Conservation (phyloP, 345 rosid species). For the Eucalyptus pauciflora region DNA sequence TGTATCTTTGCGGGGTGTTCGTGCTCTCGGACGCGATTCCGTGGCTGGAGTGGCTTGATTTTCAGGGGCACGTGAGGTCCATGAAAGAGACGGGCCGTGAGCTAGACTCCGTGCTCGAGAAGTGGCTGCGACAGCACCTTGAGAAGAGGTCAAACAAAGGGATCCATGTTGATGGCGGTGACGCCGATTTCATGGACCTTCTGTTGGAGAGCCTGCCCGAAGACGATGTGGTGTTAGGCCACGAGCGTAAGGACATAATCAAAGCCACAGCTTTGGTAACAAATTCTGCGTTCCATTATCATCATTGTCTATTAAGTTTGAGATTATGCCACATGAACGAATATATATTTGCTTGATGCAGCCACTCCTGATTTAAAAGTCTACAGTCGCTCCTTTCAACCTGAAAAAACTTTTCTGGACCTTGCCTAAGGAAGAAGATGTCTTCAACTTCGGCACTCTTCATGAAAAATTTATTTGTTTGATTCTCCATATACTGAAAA, state of each 20-base stretch:
- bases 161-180: neutral
- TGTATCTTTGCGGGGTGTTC: neutral
- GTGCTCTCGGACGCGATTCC: constrained; percentile 5
- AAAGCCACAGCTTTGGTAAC: constrained; percentile 11
- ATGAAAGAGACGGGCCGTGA: constrained; percentile 1
- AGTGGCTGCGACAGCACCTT: constrained; percentile 1
- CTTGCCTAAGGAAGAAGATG: neutral
- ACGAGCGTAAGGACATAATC: neutral
- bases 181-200: neutral
- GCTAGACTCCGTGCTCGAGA: neutral
- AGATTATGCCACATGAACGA: neutral
- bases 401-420: neutral
- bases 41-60: neutral
- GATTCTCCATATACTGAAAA: neutral
- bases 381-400: neutral
- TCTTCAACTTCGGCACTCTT: neutral
- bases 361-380: neutral
- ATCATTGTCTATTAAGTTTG: neutral
- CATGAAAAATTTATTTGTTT: neutral
- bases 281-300: neutral
- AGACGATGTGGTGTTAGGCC: neutral
- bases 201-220: neutral
- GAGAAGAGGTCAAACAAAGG: neutral
- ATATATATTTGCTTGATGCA: neutral
- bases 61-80: constrained; percentile 3